phyloP scores from a whole-genome alignment of 805 yeast genomes.

The Babjeviella inositovora region DNA sequence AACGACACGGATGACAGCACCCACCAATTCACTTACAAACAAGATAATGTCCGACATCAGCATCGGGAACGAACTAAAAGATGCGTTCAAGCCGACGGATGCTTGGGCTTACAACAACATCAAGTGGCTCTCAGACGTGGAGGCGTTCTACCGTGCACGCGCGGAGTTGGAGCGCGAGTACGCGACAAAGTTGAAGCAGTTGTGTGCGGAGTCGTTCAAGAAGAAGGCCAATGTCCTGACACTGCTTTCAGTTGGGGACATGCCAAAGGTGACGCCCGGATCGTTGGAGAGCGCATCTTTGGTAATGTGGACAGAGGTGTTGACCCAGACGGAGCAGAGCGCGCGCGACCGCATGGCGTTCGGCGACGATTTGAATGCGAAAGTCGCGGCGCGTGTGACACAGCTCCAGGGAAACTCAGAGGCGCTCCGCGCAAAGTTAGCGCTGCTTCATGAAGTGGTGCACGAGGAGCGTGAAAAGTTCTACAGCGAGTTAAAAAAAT shows the following conservation, averaged over 20 bases:
- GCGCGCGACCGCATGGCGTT: constrained; percentile 51
- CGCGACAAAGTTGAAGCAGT: constrained; percentile 42
- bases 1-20: no score
- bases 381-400: constrained; percentile 44
- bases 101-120: constrained; percentile 69
- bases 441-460: constrained; percentile 42
- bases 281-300: constrained; percentile 78
- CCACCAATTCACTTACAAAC: background rate
- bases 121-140: constrained; percentile 65
- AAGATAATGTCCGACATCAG: constrained; percentile 1
- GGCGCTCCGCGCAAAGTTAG: constrained; percentile 36
- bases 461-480: constrained; percentile 24
- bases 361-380: constrained; percentile 39
- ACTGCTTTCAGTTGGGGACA: constrained; percentile 72
- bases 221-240: constrained; percentile 61
- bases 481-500: constrained; percentile 41
- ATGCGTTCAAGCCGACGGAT: constrained; percentile 61
- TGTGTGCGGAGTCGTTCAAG: constrained; percentile 56
- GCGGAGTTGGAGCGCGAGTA: constrained; percentile 76
- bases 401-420: constrained; percentile 37
- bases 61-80: constrained; percentile 65
- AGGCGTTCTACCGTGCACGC: constrained; percentile 71
- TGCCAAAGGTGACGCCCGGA: constrained; percentile 87
- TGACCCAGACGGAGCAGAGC: constrained; percentile 68
- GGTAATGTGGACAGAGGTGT: constrained; percentile 81